Percentiles rank a stretch among this genome's conserved stretches.
These are phyloP conservation scores for Protostelium mycophagum DNA, from an alignment of 78 protist species.

Conservation along the genomic window DNA sequence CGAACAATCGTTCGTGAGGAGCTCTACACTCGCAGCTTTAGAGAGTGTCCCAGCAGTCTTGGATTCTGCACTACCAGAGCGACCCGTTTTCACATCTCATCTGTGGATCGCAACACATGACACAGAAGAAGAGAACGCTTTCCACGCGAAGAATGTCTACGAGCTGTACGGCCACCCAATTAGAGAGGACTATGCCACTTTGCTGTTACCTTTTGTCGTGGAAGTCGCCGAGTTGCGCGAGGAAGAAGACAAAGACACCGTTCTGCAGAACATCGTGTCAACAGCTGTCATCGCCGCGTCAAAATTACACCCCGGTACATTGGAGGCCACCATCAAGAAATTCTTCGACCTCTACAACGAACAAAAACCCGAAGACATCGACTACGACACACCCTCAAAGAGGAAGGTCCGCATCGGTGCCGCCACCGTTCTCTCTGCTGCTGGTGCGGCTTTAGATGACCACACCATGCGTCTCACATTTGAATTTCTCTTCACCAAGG, in stretches of 20 bases:
- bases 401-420: conserved; percentile 11
- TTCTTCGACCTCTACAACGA: neutral
- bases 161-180: conserved; percentile 14
- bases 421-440: conserved; percentile 23
- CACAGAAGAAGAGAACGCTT: conserved; percentile 4
- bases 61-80: conserved; percentile 21
- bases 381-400: conserved; percentile 14
- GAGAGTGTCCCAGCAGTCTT: conserved; percentile 41
- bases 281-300: conserved; percentile 33
- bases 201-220: neutral
- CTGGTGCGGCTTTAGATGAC: conserved; percentile 17
- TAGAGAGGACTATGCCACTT: conserved; percentile 2
- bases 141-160: conserved; percentile 43
- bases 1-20: conserved; percentile 37
- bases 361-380: conserved; percentile 10
- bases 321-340: neutral
- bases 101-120: conserved; percentile 55
- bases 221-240: neutral
- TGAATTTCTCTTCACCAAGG: conserved; percentile 22
- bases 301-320: neutral
- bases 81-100: conserved; percentile 20
- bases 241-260: neutral
- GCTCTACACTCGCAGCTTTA: conserved; percentile 38
- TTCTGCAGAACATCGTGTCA: conserved; percentile 26
- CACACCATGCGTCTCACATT: conserved; percentile 5